Base-by-base conservation (phyloP, 106 monocot species). In the Gastrodia elata region DNA sequence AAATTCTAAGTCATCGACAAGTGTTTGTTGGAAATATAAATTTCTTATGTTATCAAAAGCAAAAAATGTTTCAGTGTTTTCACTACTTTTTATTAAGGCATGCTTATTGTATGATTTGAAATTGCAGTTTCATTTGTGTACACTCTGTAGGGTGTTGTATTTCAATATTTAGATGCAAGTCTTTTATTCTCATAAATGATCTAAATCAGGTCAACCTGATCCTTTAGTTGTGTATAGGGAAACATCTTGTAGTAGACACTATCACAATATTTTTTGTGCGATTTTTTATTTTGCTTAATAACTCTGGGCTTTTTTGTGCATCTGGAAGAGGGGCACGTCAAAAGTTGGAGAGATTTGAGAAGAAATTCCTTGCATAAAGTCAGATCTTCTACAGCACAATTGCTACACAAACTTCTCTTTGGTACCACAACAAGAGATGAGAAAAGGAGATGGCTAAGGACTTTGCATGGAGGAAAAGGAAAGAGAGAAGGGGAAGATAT, bases 81-180 rank as follows among this genome's bases (percentile, higher is more conserved):
- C 48, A 16, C 18, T 48, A 0, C 48, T 16, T 48, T 48, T 52
- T 52, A 2, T 52, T n/a, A 52, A 22, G 52, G 22, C 22, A 0
- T 52, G 22, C 22, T 52, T 52, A 5, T 52, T 52, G 52, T 52
- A 22, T 52, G 52, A 52, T 52, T 52, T 2, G 52, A 52, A 52
- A 52, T 52, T 52, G n/a, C 52, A 52, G 4, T 52, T 52, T 22
- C 8, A 42, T 42, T 42, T 8, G 42, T 14, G 0, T 3, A 0
- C 52, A 52, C 22, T 52, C n/a, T 52, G 20, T 52, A 52, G 7
- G 52, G 0, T 52, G n/a, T 4, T 52, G 52, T 52, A 52, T 8
- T n/a, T 46, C 10, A n/a, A n/a, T n/a, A 46, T 52, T n/a, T n/a
- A 52, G 52, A 52, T 52, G 52, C 52, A 52, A 52, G 52, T 52